A percentile compares a stretch with the other conserved stretches of the same genome.
These are phyloP conservation scores for Aspergillus indologenus DNA, from an alignment of 495 filamentous ascomycete genomes.

Conservation along the genomic window DNA sequence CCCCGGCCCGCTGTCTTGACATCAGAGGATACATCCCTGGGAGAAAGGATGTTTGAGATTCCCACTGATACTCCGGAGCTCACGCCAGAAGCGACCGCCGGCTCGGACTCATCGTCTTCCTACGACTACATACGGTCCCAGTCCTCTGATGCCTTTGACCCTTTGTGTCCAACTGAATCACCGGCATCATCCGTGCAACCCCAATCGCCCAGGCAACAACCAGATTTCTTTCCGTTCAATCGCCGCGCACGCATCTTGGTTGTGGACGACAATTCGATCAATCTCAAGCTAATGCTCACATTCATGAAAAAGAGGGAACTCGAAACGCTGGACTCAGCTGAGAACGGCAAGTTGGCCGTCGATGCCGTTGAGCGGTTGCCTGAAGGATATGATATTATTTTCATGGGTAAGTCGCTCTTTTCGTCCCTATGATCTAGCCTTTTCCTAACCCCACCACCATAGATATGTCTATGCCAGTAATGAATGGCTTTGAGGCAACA, in stretches of 20 bases:
- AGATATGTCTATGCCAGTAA: slow-evolving; percentile 76
- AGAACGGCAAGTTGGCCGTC: slow-evolving; percentile 53
- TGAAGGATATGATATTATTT: slow-evolving; percentile 53
- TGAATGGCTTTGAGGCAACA: slow-evolving; percentile 73
- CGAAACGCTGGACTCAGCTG: slow-evolving; percentile 39
- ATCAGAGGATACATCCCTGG: neutral
- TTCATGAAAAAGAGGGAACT: slow-evolving; percentile 55
- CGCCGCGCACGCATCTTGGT: slow-evolving; percentile 49
- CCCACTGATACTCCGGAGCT: slow-evolving; percentile 13
- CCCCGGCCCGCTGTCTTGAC: slow-evolving; percentile 2
- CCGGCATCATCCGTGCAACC: slow-evolving; percentile 4
- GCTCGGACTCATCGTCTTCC: slow-evolving; percentile 10
- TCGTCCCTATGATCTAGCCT: neutral
- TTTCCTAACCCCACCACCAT: neutral
- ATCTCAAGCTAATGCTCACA: slow-evolving; percentile 63
- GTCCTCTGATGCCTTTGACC: slow-evolving; percentile 3
- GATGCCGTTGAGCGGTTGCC: slow-evolving; percentile 42
- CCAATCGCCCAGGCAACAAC: slow-evolving; percentile 9
- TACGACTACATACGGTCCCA: slow-evolving; percentile 13
- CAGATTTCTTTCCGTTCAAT: neutral
- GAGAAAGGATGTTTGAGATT: slow-evolving; percentile 3
- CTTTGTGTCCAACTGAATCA: slow-evolving; percentile 6
- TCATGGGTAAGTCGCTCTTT: slow-evolving; percentile 45
- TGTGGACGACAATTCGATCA: slow-evolving; percentile 75
- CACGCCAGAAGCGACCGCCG: slow-evolving; percentile 8